Evolutionary conservation across 2,329 filamentous ascomycete species (phyloP), one percentile per base, ranked within the genome.

Genomic region (Eutypa lata): DNA sequence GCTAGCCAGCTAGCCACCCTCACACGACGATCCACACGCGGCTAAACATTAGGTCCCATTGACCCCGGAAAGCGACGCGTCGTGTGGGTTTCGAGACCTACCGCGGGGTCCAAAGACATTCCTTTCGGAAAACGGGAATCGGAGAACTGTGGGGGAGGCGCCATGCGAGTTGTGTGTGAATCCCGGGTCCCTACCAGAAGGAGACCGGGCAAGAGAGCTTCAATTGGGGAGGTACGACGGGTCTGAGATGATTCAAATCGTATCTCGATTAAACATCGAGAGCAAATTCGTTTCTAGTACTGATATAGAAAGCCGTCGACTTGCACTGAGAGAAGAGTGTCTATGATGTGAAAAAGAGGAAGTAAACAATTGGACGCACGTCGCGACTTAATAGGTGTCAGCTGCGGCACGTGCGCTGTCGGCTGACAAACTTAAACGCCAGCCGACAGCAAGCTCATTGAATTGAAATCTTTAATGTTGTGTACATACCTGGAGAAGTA

Each of bases 91-190:
- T 45, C 44, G 65, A 58, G 65, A 59, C 63, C 67, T 65, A 69
- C 70, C 59, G 70, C 70, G 76, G 76, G 69, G 75, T 71, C 65
- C 66, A 70, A 71, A 77, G 76, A 82, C 79, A 84, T 85, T 83
- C 81, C 80, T 83, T 78, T 68, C 78, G 81, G 82, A 87, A 86
- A 86, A 87, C 76, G 77, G 77, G 78, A 76, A 77, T 81, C 84
- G 89, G 86, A 86, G 81, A 82, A 91, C 90, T 91, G 80, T 88
- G 70, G 77, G 82, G 87, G 84, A 86, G 86, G 88, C 84, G 84
- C 76, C 75, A 80, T 88, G 89, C 88, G 79, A 77, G 72, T 64
- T 68, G 33, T 74, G 72, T 73, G 65, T 57, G 52, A 55, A 46
- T 10, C 57, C 58, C 11, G 51, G 57, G 63, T 65, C 65, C 61